Evolutionary conservation across 1,284 basidiomycete genomes (phyloP), one percentile per base, ranked within the genome.

Genomic region (Amylostereum areolatum): DNA sequence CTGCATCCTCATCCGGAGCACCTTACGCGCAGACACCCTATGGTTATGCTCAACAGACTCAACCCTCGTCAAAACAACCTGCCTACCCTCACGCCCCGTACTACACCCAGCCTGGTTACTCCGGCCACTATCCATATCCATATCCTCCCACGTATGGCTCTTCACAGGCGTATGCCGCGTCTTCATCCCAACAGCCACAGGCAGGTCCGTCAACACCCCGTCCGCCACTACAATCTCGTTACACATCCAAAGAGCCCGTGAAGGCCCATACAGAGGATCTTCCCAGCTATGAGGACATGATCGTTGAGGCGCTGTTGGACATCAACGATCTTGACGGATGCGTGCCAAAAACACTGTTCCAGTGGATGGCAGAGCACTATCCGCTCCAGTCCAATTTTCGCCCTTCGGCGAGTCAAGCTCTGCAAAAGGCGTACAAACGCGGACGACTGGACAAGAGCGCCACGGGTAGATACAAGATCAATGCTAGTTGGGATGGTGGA

Each of bases 201-300:
- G 53, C 58, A 32, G 62, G 58, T 43, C 52, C 56, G 11, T 54
- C 52, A 9, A 77, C 73, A 57, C 70, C 75, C n/a, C 73, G 73
- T 53, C 65, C 70, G 3, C 66, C 75, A 3, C 65, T 72, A 62
- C 46, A 60, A 63, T 39, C 61, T 61, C 47, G 57, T 65, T 60
- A 48, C 58, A 58, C 9, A 51, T 35, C 34, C 34, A 9, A 8
- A 39, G 67, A 66, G 24, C 58, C 54, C 11, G 59, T 55, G 31
- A 57, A 27, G 46, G 56, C 51, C 41, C 63, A 63, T 25, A 57
- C 67, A 0, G 85, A 88, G 36, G 86, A 88, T 59, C 69, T 91
- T 36, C 89, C 89, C 8, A 87, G 84, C 53, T 91, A 91, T 52
- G 88, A 91, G 58, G 87, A 90, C 55, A 91, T 91, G 89, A 85